These are phyloP conservation scores for Yamadazyma dushanensis DNA, from an alignment of 1,139 yeast species.

Conservation along the genomic window DNA sequence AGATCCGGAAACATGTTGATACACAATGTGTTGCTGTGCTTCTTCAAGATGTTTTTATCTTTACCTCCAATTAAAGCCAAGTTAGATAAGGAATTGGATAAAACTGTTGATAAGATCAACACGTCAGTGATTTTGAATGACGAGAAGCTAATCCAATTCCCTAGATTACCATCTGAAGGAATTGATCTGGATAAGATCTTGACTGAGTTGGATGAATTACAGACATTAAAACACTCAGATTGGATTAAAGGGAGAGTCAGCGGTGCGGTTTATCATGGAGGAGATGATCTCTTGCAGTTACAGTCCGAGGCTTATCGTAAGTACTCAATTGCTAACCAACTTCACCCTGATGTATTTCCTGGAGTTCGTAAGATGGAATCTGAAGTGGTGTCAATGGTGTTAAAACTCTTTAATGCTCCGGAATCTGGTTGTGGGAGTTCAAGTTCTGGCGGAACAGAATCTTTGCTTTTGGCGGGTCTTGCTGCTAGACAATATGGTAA, in stretches of 20 bases:
- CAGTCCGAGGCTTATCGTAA: conserved; percentile 76
- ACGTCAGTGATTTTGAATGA: conserved; percentile 54
- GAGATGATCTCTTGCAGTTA: conserved; percentile 64
- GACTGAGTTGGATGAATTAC: conserved; percentile 48
- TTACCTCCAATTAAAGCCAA: conserved; percentile 57
- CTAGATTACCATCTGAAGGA: conserved; percentile 58
- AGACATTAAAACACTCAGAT: conserved; percentile 60
- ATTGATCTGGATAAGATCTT: conserved; percentile 44
- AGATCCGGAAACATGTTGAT: conserved; percentile 18
- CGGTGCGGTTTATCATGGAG: conserved; percentile 98
- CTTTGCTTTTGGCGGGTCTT: conserved; percentile 78
- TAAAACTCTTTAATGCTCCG: conserved; percentile 72
- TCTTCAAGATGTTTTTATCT: conserved; percentile 37
- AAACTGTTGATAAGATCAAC: conserved; percentile 53
- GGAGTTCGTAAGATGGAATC: conserved; percentile 96
- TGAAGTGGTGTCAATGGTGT: conserved; percentile 90
- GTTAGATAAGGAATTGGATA: conserved; percentile 59
- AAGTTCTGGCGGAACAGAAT: conserved; percentile 97
- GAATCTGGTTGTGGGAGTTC: conserved; percentile 83
- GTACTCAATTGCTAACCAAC: conserved; percentile 86
- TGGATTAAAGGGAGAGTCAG: conserved; percentile 87
- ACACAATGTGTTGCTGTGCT: conserved; percentile 10
- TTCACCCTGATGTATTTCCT: conserved; percentile 97
- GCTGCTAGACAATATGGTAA: conserved; percentile 76
- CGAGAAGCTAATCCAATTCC: conserved; percentile 45